These are phyloP conservation scores for Betula pendula DNA, from an alignment of 306 rosid genomes.

Conservation along the genomic window DNA sequence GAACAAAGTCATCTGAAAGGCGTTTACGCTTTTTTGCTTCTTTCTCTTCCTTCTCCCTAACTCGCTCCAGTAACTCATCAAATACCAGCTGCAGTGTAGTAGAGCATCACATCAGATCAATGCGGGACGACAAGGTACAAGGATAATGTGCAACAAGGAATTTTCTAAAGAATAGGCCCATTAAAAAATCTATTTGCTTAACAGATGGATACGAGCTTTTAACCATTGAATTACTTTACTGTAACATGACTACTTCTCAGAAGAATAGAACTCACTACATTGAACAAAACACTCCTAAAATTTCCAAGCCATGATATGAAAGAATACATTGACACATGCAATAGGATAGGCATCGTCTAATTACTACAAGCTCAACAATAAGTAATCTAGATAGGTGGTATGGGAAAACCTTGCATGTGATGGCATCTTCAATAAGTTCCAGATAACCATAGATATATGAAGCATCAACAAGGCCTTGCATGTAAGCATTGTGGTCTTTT, in stretches of 20 bases:
- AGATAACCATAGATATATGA: background rate
- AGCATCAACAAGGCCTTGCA: background rate
- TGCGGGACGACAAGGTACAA: slow-evolving; percentile 10
- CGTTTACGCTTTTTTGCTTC: slow-evolving; percentile 88
- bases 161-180: slow-evolving; percentile 17
- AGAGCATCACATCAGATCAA: slow-evolving; percentile 30
- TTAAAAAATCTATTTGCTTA: slow-evolving; percentile 2
- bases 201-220: slow-evolving; percentile 6
- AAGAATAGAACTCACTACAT: background rate
- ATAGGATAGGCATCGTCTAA: background rate
- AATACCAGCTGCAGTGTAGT: slow-evolving; percentile 72
- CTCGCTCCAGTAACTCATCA: slow-evolving; percentile 78
- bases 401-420: background rate
- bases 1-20: slow-evolving; percentile 68
- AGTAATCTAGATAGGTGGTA: background rate
- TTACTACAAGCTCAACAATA: background rate
- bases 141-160: slow-evolving; percentile 14
- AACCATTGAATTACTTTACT: slow-evolving; percentile 10
- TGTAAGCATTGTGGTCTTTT: background rate
- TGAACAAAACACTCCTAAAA: slow-evolving; percentile 9
- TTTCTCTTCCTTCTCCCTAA: slow-evolving; percentile 86
- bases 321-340: background rate
- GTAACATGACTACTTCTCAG: slow-evolving; percentile 12
- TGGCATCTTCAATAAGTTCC: background rate
- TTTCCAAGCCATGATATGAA: background rate